Conservation (phyloP, 2,329 filamentous ascomycete species). For the Aspergillus glaucus region DNA sequence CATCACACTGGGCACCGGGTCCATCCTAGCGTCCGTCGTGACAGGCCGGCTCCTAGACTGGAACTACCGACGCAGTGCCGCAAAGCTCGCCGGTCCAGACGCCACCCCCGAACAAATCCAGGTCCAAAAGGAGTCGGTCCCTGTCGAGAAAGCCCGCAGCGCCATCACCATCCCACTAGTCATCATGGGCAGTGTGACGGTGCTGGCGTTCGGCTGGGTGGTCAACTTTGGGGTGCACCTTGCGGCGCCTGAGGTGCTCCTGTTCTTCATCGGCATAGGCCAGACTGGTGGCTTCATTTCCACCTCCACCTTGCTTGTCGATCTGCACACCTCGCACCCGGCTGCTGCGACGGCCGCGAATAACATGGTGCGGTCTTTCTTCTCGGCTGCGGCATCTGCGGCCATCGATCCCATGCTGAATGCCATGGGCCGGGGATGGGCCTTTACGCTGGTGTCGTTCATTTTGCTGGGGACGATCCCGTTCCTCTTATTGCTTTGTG, state of each 20-base stretch:
- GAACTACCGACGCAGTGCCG: conserved; percentile 16
- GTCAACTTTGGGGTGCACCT: conserved; percentile 6
- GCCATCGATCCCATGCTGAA: conserved; percentile 13
- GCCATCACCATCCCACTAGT: conserved; percentile 16
- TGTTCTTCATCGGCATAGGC: conserved; percentile 12
- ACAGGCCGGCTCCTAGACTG: conserved; percentile 15
- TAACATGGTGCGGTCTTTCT: conserved; percentile 13
- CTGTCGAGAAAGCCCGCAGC: conserved; percentile 17
- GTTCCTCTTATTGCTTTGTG: conserved; percentile 7
- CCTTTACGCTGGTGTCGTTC: conserved; percentile 11
- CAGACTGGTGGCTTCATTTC: conserved; percentile 11
- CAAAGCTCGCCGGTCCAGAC: neutral
- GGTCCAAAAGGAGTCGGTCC: conserved; percentile 5
- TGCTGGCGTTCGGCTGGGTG: conserved; percentile 17
- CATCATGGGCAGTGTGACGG: conserved; percentile 8
- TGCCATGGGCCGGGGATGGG: conserved; percentile 13
- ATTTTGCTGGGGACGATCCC: conserved; percentile 7
- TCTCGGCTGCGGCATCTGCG: conserved; percentile 11
- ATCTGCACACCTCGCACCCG: conserved; percentile 8
- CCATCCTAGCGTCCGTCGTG: conserved; percentile 13
- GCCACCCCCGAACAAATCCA: conserved; percentile 3
- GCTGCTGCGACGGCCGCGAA: conserved; percentile 13
- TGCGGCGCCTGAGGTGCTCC: conserved; percentile 7
- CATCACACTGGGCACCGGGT: conserved; percentile 23
- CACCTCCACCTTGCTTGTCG: conserved; percentile 10